Conservation (phyloP, 2,329 filamentous ascomycete species). For the Diaporthe longicolla region DNA sequence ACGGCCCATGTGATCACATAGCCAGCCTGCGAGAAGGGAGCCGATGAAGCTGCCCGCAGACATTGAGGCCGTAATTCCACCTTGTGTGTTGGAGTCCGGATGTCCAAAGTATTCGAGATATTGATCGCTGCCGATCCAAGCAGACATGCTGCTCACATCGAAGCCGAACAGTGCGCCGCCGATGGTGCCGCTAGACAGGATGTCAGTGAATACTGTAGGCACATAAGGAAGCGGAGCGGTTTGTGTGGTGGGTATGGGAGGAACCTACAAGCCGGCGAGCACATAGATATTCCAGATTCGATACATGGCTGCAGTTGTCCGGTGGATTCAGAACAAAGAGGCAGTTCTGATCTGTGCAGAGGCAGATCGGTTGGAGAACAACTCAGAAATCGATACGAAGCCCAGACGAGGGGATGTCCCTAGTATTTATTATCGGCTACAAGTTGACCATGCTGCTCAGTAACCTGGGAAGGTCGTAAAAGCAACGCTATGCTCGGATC, state of each 20-base stretch:
- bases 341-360: conserved; percentile 7
- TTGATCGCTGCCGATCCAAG: conserved; percentile 69
- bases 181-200: conserved; percentile 46
- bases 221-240: neutral
- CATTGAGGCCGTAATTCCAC: conserved; percentile 81
- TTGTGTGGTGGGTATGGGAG: too few relatives aligned
- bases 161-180: conserved; percentile 83
- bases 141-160: conserved; percentile 82
- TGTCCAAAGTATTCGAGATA: conserved; percentile 41
- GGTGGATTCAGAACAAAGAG: neutral
- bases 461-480: neutral
- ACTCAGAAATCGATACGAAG: neutral
- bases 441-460: neutral
- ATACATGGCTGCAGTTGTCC: conserved; percentile 39
- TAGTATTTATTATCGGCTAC: conserved; percentile 33
- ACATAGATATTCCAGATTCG: conserved; percentile 43
- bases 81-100: conserved; percentile 66
- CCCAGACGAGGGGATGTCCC: neutral
- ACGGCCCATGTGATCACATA: conserved; percentile 66
- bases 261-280: conserved; percentile 31
- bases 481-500: conserved; percentile 13
- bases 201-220: neutral
- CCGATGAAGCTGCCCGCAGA: conserved; percentile 79
- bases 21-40: conserved; percentile 63
- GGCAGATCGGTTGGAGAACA: conserved; percentile 2